Base-by-base conservation (phyloP, 2,329 filamentous ascomycete species). In the Podosphaera aphanis region DNA sequence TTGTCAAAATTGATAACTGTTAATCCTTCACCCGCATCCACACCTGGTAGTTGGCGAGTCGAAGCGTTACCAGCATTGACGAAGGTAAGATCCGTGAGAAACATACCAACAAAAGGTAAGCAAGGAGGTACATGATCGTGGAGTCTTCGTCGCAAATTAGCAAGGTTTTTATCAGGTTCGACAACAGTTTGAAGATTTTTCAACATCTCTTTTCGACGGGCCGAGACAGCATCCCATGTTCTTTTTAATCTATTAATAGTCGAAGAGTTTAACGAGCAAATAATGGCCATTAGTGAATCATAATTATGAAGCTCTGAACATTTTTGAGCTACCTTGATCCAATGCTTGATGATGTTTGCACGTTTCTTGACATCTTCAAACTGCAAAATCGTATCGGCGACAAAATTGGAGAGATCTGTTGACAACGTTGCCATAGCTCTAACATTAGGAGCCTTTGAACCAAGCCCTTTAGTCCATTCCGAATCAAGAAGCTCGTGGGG, bases 1-100 rank as follows among this genome's bases (percentile, higher is more conserved):
- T 95, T 95, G 67, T 95, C 88, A 56, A 94, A 95, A 63, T 98
- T 98, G 68, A 98, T 84, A 27, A 95, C 83, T 0, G 77, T 75
- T 55, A 83, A 70, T 21, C 75, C 72, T n/a, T 81, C 73, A 13
- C 68, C 66, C 5, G 67, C 65, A 31, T 64, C 61, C n/a, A 60
- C 55, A 51, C 63, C 67, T 0, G 74, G 73, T 18, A 93, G 72
- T 55, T 79, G 79, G 56, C 88, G 83, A 2, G 79, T 86, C 4
- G 83, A 74, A 29, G 83, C 81, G 61, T 95, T 95, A 50, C 90
- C 90, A 51, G 88, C 85, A 58, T 95, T 85, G 46, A 93, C 80
- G 62, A 98, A 95, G 0, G 86, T 94, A 33, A 98, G 68, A 59
- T 98, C 90, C 0, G 90, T 98, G 35, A 98, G 69, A 60, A 94